Evolutionary conservation across 2,329 filamentous ascomycete species (phyloP).

Genomic region (Neofusicoccum ribis): DNA sequence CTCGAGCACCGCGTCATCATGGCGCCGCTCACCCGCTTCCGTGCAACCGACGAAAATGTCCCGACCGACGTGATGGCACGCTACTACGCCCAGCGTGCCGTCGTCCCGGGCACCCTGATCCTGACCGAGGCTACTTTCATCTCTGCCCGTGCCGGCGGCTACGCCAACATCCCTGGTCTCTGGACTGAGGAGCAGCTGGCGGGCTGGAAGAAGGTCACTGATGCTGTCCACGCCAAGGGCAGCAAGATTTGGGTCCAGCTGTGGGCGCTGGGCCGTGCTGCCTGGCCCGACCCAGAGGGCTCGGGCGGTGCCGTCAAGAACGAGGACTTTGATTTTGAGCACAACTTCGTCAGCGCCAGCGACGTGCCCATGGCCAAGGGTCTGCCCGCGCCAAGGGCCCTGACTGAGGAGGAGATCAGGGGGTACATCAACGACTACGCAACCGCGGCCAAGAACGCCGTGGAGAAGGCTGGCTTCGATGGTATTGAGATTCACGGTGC

Average conservation of each 20-base stretch:
- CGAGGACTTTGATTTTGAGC: conserved; percentile 31
- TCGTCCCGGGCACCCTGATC: conserved; percentile 33
- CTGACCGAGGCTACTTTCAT: conserved; percentile 39
- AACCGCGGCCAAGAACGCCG: conserved; percentile 45
- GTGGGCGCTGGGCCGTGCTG: conserved; percentile 61
- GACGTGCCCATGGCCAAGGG: conserved; percentile 37
- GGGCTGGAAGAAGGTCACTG: conserved; percentile 61
- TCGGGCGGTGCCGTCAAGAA: conserved; percentile 31
- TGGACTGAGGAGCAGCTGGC: conserved; percentile 51
- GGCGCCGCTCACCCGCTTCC: conserved; percentile 40
- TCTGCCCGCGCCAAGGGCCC: conserved; percentile 33
- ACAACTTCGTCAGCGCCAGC: conserved; percentile 33
- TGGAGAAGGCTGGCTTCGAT: conserved; percentile 57
- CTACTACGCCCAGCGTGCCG: conserved; percentile 34
- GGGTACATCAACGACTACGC: conserved; percentile 40
- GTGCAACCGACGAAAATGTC: conserved; percentile 49
- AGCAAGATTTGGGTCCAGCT: conserved; percentile 64
- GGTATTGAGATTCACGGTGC: conserved; percentile 60
- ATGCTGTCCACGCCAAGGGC: conserved; percentile 63
- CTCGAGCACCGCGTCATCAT: conserved; percentile 32
- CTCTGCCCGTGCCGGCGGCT: conserved; percentile 30
- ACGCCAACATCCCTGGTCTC: conserved; percentile 31
- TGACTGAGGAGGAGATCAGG: conserved; percentile 44
- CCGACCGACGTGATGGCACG: conserved; percentile 41
- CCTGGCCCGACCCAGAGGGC: conserved; percentile 40